Evolutionary conservation across 139 green algal genomes (phyloP).

Genomic region (Mychonastes homosphaera): DNA sequence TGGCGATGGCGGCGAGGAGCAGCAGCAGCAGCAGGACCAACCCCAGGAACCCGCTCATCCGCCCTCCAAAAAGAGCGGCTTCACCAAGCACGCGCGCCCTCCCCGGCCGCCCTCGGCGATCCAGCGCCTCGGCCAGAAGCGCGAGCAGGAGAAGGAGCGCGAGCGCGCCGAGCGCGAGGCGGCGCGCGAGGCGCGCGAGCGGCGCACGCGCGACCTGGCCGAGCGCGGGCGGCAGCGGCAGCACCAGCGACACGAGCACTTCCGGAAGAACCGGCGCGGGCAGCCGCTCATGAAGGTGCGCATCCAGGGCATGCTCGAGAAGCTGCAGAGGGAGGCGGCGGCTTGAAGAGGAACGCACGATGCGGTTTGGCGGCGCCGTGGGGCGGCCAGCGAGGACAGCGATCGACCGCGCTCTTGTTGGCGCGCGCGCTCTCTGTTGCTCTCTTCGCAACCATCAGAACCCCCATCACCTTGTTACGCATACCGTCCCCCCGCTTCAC

Average conservation of each 20-base stretch:
- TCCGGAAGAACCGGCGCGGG: constrained; percentile 36
- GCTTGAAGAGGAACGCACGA: too few relatives aligned
- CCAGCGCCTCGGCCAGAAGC: constrained; percentile 4
- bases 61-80: not conserved
- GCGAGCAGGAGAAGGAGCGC: constrained; percentile 7
- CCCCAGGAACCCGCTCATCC: too few relatives aligned
- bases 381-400: too few relatives aligned
- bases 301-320: constrained; percentile 38
- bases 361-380: too few relatives aligned
- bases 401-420: too few relatives aligned
- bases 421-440: too few relatives aligned
- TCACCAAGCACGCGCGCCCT: not conserved
- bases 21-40: not conserved
- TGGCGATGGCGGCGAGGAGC: not conserved
- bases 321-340: constrained; percentile 28
- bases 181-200: not conserved
- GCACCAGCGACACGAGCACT: constrained; percentile 26
- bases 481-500: too few relatives aligned
- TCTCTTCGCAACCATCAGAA: too few relatives aligned
- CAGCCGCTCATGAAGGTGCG: constrained; percentile 63
- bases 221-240: constrained; percentile 25
- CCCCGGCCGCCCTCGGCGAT: not conserved
- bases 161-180: not conserved
- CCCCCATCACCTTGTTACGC: too few relatives aligned
- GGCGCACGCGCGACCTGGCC: not conserved